Evolutionary conservation across 1,284 basidiomycete genomes (phyloP), one percentile per base, ranked within the genome.

Genomic region (Inonotus obliquus): DNA sequence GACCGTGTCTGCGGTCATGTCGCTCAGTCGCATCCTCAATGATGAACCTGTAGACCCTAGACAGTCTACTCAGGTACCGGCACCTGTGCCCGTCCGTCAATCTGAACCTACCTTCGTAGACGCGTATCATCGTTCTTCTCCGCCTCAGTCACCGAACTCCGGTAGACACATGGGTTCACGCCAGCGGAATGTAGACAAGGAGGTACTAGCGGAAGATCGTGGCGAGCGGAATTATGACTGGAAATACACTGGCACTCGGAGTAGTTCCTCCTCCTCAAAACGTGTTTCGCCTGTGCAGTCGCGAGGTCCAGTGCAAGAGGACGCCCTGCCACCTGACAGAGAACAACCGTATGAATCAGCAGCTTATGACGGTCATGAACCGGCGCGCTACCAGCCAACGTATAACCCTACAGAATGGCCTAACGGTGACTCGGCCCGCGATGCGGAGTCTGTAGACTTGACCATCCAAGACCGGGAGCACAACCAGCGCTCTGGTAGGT

Each of bases 21-120:
- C 71, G 51, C 69, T 73, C 61, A 69, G 67, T 54, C 67, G 69
- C 35, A 73, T 73, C 54, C 70, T 73, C 63, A 73, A 73, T 63
- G 66, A 71, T 60, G 68, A 69, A 63, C 69, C 65, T 54, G 39
- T 41, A 9, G 54, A 55, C 37, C 54, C 58, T 25, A 49, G 52
- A 9, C 41, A 54, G 32, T 48, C 61, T 39, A 59, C 17, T 54
- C 62, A 48, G 57, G 61, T 52, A 27, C 63, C 48, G 17, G 57
- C 61, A 41, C 59, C 63, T 4, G 60, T 59, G 27, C 63, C 60
- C 49, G 58, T 48, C 51, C 65, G 62, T 39, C 37, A 32, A 14
- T 38, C 58, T 23, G 62, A 63, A 14, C 57, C 57, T 4, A 29
- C 27, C 4, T 60, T 63, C 51, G 51, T 60, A n/a, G 62, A 63